Evolutionary conservation across 2,329 filamentous ascomycete species (phyloP).

Genomic region (Aspergillus neotritici): DNA sequence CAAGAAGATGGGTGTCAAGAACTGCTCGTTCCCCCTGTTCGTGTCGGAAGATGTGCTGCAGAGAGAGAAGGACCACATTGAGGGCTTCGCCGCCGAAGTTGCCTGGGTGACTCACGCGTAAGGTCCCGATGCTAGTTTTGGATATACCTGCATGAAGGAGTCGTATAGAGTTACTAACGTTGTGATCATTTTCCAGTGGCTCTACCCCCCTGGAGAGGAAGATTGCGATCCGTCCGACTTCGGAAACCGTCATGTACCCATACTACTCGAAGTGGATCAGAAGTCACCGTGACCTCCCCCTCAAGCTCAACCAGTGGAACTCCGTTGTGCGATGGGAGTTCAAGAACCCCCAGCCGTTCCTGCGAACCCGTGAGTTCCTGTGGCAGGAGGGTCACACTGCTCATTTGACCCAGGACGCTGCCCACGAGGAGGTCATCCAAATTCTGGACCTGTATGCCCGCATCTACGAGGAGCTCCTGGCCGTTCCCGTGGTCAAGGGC

Average conservation of each 20-base stretch:
- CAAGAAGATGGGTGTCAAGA: constrained; percentile 85
- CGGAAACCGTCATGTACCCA: constrained; percentile 83
- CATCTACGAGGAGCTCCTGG: constrained; percentile 88
- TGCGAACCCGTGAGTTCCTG: constrained; percentile 88
- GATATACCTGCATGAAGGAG: too few species aligned
- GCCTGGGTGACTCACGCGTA: constrained; percentile 50
- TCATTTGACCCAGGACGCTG: constrained; percentile 76
- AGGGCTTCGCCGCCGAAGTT: constrained; percentile 82
- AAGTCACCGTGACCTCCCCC: constrained; percentile 87
- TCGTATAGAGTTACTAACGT: too few species aligned
- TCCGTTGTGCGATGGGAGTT: constrained; percentile 94
- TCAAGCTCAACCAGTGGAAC: constrained; percentile 98
- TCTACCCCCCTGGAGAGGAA: constrained; percentile 85
- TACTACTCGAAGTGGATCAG: constrained; percentile 98
- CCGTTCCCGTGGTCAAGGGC: constrained; percentile 89
- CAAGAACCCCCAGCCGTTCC: constrained; percentile 80
- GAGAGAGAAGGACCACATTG: constrained; percentile 89
- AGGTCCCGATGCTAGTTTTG: constrained; percentile 2
- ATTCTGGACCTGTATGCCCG: constrained; percentile 90
- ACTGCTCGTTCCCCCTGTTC: constrained; percentile 96
- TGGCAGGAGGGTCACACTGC: constrained; percentile 98
- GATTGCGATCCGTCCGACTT: constrained; percentile 64
- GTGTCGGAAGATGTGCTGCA: constrained; percentile 82
- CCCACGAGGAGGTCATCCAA: constrained; percentile 79
- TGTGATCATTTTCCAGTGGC: constrained; percentile 51